These are phyloP conservation scores for Metschnikowia colocasiae DNA, from an alignment of 805 yeast genomes.

Conservation along the genomic window DNA sequence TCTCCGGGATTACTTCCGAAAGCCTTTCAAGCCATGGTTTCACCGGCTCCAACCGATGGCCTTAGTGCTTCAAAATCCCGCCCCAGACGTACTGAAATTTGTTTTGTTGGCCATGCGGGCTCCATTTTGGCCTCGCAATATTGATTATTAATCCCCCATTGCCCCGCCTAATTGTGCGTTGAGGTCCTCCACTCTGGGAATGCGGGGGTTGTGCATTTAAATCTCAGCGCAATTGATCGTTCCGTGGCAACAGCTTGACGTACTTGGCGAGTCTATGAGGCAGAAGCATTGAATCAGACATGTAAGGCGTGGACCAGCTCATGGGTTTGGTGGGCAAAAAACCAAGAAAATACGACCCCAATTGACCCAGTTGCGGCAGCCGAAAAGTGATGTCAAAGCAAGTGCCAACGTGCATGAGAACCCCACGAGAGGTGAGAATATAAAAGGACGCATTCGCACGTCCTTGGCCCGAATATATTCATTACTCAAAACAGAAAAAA, in stretches of 20 bases:
- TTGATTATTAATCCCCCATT: background rate
- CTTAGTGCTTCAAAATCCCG: no score
- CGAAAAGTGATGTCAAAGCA: background rate
- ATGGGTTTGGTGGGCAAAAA: no score
- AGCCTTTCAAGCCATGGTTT: background rate
- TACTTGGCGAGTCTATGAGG: no score
- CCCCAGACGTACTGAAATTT: no score
- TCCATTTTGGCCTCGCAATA: no score
- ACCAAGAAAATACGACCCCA: background rate
- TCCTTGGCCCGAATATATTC: background rate
- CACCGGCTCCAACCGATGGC: no score
- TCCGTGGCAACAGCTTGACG: background rate
- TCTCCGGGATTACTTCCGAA: conserved; percentile 1
- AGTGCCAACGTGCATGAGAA: background rate
- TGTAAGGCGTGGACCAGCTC: no score
- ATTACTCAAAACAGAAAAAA: background rate
- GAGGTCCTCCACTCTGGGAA: conserved; percentile 3
- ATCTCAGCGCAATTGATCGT: conserved; percentile 3
- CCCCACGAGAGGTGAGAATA: conserved; percentile 1
- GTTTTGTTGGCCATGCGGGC: no score
- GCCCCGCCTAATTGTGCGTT: background rate
- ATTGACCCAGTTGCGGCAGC: background rate
- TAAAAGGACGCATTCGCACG: conserved; percentile 1
- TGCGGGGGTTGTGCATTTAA: conserved; percentile 4
- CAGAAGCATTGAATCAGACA: no score